phyloP scores from a whole-genome alignment of 2,329 filamentous ascomycete species.

The Davidsoniella virescens region DNA sequence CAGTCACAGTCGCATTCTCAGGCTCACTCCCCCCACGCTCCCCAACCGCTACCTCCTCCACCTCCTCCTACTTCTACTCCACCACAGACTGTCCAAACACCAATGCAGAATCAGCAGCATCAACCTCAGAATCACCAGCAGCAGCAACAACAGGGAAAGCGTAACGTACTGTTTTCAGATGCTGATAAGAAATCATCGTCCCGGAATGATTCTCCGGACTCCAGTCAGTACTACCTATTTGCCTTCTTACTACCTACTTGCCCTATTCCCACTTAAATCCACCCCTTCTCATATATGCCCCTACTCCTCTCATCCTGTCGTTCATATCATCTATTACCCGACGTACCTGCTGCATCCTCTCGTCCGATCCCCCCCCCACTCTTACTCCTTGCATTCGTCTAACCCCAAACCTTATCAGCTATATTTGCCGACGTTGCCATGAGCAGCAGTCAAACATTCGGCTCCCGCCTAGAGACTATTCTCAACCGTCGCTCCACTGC shows the following conservation, averaged over 20 bases:
- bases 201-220: conserved; percentile 11
- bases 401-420: conserved; percentile 3
- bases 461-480: conserved; percentile 14
- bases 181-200: conserved; percentile 5
- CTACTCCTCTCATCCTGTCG: not conserved
- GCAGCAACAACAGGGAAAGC: not conserved
- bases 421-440: conserved; percentile 14
- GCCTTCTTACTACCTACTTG: not conserved
- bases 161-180: not conserved
- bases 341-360: not conserved
- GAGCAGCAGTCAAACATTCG: conserved; percentile 14
- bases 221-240: not conserved
- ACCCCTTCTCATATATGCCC: not conserved
- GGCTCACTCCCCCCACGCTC: not conserved
- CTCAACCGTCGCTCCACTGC: conserved; percentile 12
- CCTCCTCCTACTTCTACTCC: not conserved
- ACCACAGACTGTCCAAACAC: not conserved
- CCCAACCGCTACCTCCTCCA: not conserved
- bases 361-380: not conserved
- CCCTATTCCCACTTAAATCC: not conserved
- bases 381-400: not conserved
- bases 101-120: not conserved
- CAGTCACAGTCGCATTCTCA: conserved; percentile 1
- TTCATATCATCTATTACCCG: not conserved
- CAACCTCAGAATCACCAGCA: not conserved